Evolutionary conservation across 495 filamentous ascomycete genomes (phyloP).

Genomic region (Oidiodendron maius): DNA sequence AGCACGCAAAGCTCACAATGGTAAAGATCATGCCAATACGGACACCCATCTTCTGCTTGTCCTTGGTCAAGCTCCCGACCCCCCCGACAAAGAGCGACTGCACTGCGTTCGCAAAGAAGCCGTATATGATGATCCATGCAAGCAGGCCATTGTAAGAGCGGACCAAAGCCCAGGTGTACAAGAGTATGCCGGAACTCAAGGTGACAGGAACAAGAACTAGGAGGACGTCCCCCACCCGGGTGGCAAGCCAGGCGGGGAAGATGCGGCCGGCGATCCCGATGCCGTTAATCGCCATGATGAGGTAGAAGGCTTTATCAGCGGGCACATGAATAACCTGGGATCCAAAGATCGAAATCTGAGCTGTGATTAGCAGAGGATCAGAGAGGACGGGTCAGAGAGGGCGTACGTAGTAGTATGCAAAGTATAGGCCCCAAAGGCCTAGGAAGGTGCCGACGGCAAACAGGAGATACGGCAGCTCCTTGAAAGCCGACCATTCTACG

Average conservation of each 20-base stretch:
- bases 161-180: constrained; percentile 1
- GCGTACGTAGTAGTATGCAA: too few species aligned
- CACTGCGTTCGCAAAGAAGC: constrained; percentile 55
- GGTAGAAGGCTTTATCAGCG: too few species aligned
- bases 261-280: too few species aligned
- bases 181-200: background rate
- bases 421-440: too few species aligned
- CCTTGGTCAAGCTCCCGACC: constrained; percentile 51
- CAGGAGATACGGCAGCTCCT: constrained; percentile 45
- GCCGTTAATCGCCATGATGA: too few species aligned
- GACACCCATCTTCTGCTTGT: constrained; percentile 60
- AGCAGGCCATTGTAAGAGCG: constrained; percentile 25
- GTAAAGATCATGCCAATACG: constrained; percentile 70
- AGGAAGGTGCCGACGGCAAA: constrained; percentile 50
- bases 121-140: constrained; percentile 28
- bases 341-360: too few species aligned
- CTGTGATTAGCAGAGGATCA: too few species aligned
- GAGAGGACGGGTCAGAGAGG: too few species aligned
- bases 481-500: constrained; percentile 52
- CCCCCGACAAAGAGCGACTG: constrained; percentile 61
- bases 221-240: too few species aligned
- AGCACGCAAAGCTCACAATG: constrained; percentile 60
- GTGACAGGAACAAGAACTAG: too few species aligned
- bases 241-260: too few species aligned
- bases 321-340: too few species aligned